Evolutionary conservation across 208 protist species (phyloP), one percentile per base, ranked within the genome.

Genomic region (Crithidia expoeki): DNA sequence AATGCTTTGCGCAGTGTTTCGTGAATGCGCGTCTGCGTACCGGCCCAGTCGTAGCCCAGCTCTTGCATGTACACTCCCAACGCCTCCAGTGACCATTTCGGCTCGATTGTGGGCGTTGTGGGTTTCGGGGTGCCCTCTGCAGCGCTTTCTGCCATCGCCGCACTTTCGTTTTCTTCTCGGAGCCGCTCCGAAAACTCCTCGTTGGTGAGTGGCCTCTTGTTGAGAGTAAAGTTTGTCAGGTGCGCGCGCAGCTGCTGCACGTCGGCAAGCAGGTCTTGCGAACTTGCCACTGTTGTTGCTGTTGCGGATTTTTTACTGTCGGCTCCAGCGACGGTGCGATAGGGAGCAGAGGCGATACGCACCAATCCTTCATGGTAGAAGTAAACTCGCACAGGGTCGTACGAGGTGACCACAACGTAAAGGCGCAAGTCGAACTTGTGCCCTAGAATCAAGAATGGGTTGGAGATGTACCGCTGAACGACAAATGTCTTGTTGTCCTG

Each of bases 341-440:
- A 97, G 25, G 76, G 78, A 32, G 83, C 51, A 9, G 93, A 91
- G 38, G 91, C 89, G 55, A 98, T 90, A 25, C 95, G 90, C 32
- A 95, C 94, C 10, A 97, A 76, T 0, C 94, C 95, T 61, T 98
- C 94, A 17, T 76, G 23, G 72, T 93, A 97, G 0, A 97, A 49
- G 55, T 96, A 98, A 12, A 88, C 34, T 1, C 88, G 81, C 14
- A 98, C 70, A 14, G 95, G 95, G 44, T 77, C 68, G 69, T 87
- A 94, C 21, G 79, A 89, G 7, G 95, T 98, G 51, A 97, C 88
- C 30, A 94, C 78, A 12, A 96, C 91, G 74, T 98, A 98, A 7
- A 98, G 68, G 4, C 95, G 92, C 25, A 98, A 79, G 63, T 98
- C 95, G 61, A 97, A 97, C 77, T 98, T 98, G 79, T 95, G 92